Evolutionary conservation across 2,329 filamentous ascomycete genomes (phyloP).

Genomic region (Pseudogymnoascus sp.): DNA sequence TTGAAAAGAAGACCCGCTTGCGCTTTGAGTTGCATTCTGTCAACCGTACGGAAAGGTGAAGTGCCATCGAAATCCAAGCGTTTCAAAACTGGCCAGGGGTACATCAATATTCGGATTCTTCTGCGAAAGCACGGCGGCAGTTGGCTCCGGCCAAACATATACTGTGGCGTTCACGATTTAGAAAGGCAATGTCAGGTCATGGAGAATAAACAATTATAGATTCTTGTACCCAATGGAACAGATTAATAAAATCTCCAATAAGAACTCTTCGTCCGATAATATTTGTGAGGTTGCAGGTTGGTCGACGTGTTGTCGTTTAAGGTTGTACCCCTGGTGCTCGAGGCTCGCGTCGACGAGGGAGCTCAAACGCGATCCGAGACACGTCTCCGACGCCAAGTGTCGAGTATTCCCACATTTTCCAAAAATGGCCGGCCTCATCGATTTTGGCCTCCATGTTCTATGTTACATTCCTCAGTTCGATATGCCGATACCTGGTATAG

Average conservation of each 20-base stretch:
- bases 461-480: not conserved
- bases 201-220: not conserved
- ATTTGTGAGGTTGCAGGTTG: not conserved
- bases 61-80: not conserved
- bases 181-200: not conserved
- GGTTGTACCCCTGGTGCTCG: conserved; percentile 9
- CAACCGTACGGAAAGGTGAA: not conserved
- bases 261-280: conserved; percentile 5
- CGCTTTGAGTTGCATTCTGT: not conserved
- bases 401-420: conserved; percentile 1
- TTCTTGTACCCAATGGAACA: not conserved
- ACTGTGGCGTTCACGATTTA: not conserved
- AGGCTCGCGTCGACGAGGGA: conserved; percentile 1
- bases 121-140: not conserved
- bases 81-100: not conserved
- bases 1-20: not conserved
- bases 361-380: conserved; percentile 46
- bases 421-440: not conserved
- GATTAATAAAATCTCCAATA: not conserved
- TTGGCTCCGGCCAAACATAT: not conserved
- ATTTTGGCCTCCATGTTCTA: conserved; percentile 3
- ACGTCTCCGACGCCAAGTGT: conserved; percentile 38
- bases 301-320: not conserved
- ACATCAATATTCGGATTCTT: not conserved
- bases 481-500: conserved; percentile 6